phyloP scores from a whole-genome alignment of 441 rosid species.

The Populus hybrid region DNA sequence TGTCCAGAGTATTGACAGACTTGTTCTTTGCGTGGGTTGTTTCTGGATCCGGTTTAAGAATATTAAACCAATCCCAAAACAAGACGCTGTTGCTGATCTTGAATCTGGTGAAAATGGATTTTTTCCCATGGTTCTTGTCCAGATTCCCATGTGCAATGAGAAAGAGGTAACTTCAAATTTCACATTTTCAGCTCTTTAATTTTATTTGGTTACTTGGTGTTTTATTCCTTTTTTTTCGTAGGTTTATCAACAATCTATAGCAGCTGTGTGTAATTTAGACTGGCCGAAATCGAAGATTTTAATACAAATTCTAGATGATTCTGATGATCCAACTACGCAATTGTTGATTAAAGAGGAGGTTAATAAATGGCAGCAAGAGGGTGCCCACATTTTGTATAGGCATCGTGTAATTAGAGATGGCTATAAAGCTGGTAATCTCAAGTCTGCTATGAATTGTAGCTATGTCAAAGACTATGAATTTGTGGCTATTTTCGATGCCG shows the following conservation, averaged over 20 bases:
- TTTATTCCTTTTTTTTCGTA: slow-evolving; percentile 10
- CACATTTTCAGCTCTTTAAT: not conserved
- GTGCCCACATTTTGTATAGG: slow-evolving; percentile 74
- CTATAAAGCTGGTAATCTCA: slow-evolving; percentile 93
- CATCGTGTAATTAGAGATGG: slow-evolving; percentile 85
- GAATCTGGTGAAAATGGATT: slow-evolving; percentile 62
- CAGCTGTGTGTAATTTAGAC: slow-evolving; percentile 80
- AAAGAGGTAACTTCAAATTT: slow-evolving; percentile 55
- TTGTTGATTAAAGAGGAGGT: slow-evolving; percentile 78
- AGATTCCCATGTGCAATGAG: slow-evolving; percentile 97
- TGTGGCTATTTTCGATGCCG: slow-evolving; percentile 92
- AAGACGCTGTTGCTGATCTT: slow-evolving; percentile 41
- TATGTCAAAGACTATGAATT: slow-evolving; percentile 86
- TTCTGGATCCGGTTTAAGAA: slow-evolving; percentile 81
- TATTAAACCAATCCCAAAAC: slow-evolving; percentile 66
- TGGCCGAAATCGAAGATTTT: slow-evolving; percentile 80
- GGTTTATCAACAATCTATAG: slow-evolving; percentile 96
- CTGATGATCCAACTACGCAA: slow-evolving; percentile 69
- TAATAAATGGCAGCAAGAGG: slow-evolving; percentile 79
- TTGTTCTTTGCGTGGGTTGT: slow-evolving; percentile 78
- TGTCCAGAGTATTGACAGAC: slow-evolving; percentile 78
- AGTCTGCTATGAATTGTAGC: slow-evolving; percentile 90
- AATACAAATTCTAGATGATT: slow-evolving; percentile 85
- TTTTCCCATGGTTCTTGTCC: slow-evolving; percentile 89
- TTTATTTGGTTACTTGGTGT: not conserved